These are phyloP conservation scores for Cryphonectria japonica DNA, from an alignment of 2,329 filamentous ascomycete genomes.

Conservation along the genomic window DNA sequence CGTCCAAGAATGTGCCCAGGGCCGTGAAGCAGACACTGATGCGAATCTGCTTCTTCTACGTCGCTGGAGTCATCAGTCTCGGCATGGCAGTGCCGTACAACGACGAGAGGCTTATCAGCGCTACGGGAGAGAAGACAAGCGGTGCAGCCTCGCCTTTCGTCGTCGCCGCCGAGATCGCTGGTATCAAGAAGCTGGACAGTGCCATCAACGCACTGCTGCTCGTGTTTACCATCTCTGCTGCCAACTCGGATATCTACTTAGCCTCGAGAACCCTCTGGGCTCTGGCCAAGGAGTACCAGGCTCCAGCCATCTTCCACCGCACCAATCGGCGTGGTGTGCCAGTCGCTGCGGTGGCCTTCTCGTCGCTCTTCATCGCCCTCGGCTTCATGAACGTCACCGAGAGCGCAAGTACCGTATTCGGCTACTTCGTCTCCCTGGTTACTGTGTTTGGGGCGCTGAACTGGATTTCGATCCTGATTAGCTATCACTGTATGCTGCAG, in stretches of 20 bases:
- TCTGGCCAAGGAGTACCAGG: slow-evolving; percentile 46
- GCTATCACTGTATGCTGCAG: slow-evolving; percentile 44
- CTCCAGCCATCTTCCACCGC: slow-evolving; percentile 41
- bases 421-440: slow-evolving; percentile 47
- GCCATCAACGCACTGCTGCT: slow-evolving; percentile 66
- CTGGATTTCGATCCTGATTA: slow-evolving; percentile 46
- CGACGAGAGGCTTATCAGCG: slow-evolving; percentile 54
- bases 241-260: slow-evolving; percentile 62
- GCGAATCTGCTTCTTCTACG: slow-evolving; percentile 60
- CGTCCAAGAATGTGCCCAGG: slow-evolving; percentile 66
- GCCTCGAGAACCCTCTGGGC: slow-evolving; percentile 47
- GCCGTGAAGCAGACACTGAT: slow-evolving; percentile 72
- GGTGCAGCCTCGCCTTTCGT: slow-evolving; percentile 49
- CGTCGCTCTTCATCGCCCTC: slow-evolving; percentile 42
- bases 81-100: slow-evolving; percentile 63
- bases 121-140: slow-evolving; percentile 51
- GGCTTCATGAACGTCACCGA: slow-evolving; percentile 40
- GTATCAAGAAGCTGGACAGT: slow-evolving; percentile 54
- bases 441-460: slow-evolving; percentile 49
- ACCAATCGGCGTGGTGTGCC: slow-evolving; percentile 46
- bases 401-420: slow-evolving; percentile 38
- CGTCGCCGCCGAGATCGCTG: slow-evolving; percentile 56
- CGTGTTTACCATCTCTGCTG: slow-evolving; percentile 61
- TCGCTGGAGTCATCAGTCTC: slow-evolving; percentile 64
- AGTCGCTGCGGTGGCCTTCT: slow-evolving; percentile 42